A percentile compares a stretch with the other conserved stretches of the same genome.
phyloP scores from a whole-genome alignment of 164 flowering plant species.

The Warburgia ugandensis region DNA sequence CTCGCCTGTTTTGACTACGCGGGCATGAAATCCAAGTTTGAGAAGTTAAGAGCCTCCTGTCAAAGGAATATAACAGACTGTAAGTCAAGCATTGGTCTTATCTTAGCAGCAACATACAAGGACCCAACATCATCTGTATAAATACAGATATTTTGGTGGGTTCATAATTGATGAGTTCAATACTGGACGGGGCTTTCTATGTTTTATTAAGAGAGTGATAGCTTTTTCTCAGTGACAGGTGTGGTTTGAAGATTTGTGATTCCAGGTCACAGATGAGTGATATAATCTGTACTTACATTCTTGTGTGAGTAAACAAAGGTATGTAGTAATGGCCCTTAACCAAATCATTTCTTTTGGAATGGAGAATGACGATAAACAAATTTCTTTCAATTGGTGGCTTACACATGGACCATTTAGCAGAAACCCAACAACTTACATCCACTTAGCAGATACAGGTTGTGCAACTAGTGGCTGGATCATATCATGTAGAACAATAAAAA shows the following conservation, averaged over 20 bases:
- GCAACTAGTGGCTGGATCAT: no score
- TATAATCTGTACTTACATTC: neutral
- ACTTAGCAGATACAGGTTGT: no score
- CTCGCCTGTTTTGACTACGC: neutral
- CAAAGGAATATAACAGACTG: neutral
- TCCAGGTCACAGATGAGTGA: neutral
- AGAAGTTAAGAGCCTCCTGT: neutral
- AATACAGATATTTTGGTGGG: no score
- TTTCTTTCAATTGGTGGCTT: no score
- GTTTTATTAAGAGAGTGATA: neutral
- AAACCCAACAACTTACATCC: no score
- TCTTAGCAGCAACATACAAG: neutral
- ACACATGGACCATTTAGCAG: no score
- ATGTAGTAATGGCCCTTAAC: neutral
- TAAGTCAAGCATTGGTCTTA: neutral
- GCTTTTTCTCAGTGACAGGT: neutral
- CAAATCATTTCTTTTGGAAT: no score
- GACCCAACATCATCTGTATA: neutral
- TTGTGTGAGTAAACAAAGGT: neutral
- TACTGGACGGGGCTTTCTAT: neutral
- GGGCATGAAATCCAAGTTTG: neutral
- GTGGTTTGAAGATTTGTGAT: constrained; percentile 1
- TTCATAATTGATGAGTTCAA: no score
- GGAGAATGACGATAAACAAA: no score
- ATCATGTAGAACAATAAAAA: no score